A percentile compares a stretch with the other conserved stretches of the same genome.
phyloP scores from a whole-genome alignment of 116 monocot genomes.

The Trichopus zeylanicus region DNA sequence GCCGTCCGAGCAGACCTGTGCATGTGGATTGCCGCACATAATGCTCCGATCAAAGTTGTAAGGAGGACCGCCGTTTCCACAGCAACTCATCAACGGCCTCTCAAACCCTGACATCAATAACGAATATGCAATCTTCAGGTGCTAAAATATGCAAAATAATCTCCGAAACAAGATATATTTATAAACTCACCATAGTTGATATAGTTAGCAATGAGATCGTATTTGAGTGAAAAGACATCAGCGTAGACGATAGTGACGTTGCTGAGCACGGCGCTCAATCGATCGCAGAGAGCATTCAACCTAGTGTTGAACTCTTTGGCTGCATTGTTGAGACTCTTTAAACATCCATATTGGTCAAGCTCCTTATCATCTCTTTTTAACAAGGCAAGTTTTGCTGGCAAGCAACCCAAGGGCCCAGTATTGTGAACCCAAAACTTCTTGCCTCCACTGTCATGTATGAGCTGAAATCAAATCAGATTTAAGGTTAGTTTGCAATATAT shows the following conservation, averaged over 20 bases:
- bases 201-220: conserved; percentile 50
- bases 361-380: conserved; percentile 15
- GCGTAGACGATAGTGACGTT: conserved; percentile 38
- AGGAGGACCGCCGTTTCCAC: conserved; percentile 4
- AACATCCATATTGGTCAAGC: conserved; percentile 45
- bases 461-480: conserved; percentile 27
- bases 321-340: conserved; percentile 44
- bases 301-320: conserved; percentile 41
- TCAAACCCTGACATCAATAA: background rate
- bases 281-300: conserved; percentile 21
- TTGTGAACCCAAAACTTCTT: conserved; percentile 65
- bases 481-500: too few species aligned
- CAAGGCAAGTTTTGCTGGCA: conserved; percentile 52
- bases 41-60: conserved; percentile 5
- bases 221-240: conserved; percentile 55
- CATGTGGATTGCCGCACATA: conserved; percentile 7
- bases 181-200: conserved; percentile 45
- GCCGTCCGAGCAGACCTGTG: conserved; percentile 9
- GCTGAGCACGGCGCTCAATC: conserved; percentile 16
- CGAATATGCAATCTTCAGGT: background rate
- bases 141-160: background rate
- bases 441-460: conserved; percentile 35
- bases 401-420: conserved; percentile 63
- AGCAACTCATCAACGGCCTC: conserved; percentile 9
- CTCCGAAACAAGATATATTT: background rate